These are phyloP conservation scores for Medicago truncatula DNA, from an alignment of 306 rosid genomes.

Conservation along the genomic window MtrunA17r5.0-ANR NC_053043.1:39656001-39656500, in stretches of 20 bases:
- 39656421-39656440: constrained; percentile 87
- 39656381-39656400: constrained; percentile 22
- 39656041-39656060: constrained; percentile 88
- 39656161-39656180: constrained; percentile 66
- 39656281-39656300: not conserved
- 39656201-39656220: constrained; percentile 88
- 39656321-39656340: constrained; percentile 15
- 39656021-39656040: constrained; percentile 83
- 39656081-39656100: constrained; percentile 87
- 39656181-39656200: constrained; percentile 83
- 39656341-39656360: constrained; percentile 24
- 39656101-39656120: constrained; percentile 92
- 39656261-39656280: constrained; percentile 19
- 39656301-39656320: constrained; percentile 9
- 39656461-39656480: constrained; percentile 88
- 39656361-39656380: constrained; percentile 34
- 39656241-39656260: constrained; percentile 50
- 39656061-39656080: constrained; percentile 75
- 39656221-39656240: constrained; percentile 85
- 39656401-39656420: constrained; percentile 91
- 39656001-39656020: constrained; percentile 39
- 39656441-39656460: constrained; percentile 85
- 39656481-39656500: constrained; percentile 79
- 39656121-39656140: constrained; percentile 85
- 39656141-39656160: constrained; percentile 72